Conservation (phyloP, 169 alveolate genomes). For the Cyclospora cayetanensis region DNA sequence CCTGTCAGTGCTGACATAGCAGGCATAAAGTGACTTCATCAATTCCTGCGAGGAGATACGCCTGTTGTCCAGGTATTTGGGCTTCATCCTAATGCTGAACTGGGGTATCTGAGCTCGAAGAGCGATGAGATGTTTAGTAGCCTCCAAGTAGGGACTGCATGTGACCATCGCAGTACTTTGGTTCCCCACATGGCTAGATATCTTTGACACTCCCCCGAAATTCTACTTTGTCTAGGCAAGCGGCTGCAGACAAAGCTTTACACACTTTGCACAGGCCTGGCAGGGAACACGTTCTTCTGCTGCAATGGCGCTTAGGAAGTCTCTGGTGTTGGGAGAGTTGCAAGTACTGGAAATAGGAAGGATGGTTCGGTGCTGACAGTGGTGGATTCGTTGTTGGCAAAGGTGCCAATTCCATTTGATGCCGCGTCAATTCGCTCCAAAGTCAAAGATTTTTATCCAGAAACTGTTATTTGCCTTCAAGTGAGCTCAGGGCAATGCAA, state of each 20-base stretch:
- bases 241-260: not conserved
- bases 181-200: not conserved
- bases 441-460: conserved; percentile 83
- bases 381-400: conserved; percentile 83
- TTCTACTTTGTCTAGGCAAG: not conserved
- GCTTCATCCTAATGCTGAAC: conserved; percentile 97
- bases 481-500: not conserved
- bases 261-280: not conserved
- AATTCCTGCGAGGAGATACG: not conserved
- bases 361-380: conserved; percentile 86
- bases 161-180: conserved; percentile 65
- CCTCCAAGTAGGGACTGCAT: conserved; percentile 85
- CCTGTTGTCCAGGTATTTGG: conserved; percentile 88
- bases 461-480: conserved; percentile 90
- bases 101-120: conserved; percentile 92
- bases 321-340: conserved; percentile 79
- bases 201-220: not conserved
- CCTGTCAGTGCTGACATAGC: too few relatives aligned
- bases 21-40: not conserved
- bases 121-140: conserved; percentile 88
- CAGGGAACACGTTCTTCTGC: not conserved
- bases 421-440: conserved; percentile 72
- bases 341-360: conserved; percentile 78
- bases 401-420: conserved; percentile 86
- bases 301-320: conserved; percentile 64